Base-by-base conservation (phyloP, 2,329 filamentous ascomycete genomes). In the Cercospora sp. region DNA sequence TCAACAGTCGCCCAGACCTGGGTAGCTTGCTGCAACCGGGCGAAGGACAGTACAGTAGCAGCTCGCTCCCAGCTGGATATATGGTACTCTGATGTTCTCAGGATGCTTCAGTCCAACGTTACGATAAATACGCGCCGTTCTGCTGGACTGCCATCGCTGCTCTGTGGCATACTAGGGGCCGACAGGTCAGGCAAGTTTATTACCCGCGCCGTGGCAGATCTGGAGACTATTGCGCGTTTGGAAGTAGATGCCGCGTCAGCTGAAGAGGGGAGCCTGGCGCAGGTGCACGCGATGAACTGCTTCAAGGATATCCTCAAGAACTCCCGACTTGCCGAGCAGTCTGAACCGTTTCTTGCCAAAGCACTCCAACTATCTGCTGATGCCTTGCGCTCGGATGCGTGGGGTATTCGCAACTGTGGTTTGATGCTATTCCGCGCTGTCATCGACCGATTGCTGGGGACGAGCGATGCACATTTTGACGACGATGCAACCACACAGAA, bases 201-300 rank as follows among this genome's bases (percentile, higher is more conserved):
- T 64, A 81, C 87, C 31, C 81, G 86, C 42, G 87, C 90, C 1
- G 89, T 96, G 76, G 76, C 78, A 5, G 87, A 88, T 36, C 83
- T 93, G 4, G 85, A 87, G 68, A 77, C 79, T 3, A 88, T 92
- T 63, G 87, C 89, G 5, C 79, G 73, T 3, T 69, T 73, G 51
- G 60, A 68, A 0, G 72, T 77, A 9, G 70, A 74, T 36, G 45
- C 70, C 2, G 59, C 45, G 7, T 68, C 64, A 10, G 83, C 26
- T 79, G 81, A 83, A 68, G 82, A 86, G 60, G 80, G 85, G 31
- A 84, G 91, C 48, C 81, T 98, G 4, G 91, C 93, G 0, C 94
- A 99, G 79, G 95, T 99, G 0, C 95, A 99, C 78, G 93, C 95
- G 0, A 86, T 97, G 76, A 99, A 99, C 77, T 97, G 92, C 69